phyloP scores from a whole-genome alignment of 768 basidiomycete genomes.

The Phylloporus rhodoxanthus region DNA sequence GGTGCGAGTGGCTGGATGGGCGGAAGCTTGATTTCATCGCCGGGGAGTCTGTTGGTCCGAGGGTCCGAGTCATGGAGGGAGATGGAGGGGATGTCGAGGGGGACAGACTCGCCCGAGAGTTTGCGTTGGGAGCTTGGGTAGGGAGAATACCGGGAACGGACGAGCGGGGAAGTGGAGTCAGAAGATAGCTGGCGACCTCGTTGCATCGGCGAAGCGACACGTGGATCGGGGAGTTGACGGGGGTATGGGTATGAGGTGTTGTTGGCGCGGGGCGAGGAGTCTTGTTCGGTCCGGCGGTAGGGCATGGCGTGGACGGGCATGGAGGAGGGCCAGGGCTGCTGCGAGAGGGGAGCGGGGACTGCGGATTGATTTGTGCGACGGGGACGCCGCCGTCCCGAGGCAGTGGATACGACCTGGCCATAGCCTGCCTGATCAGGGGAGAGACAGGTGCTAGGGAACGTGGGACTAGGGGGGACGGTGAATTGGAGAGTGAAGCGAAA shows the following conservation, averaged over 20 bases:
- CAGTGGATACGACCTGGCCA: slow-evolving; percentile 69
- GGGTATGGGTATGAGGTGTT: slow-evolving; percentile 26
- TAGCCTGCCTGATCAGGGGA: slow-evolving; percentile 83
- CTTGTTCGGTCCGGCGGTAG: slow-evolving; percentile 24
- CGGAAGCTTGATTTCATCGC: slow-evolving; percentile 37
- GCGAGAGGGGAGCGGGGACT: slow-evolving; percentile 28
- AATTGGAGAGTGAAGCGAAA: slow-evolving; percentile 4
- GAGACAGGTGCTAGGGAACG: slow-evolving; percentile 77
- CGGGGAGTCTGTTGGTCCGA: slow-evolving; percentile 21
- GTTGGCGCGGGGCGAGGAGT: slow-evolving; percentile 23
- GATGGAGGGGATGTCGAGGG: slow-evolving; percentile 34
- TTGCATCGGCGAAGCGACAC: slow-evolving; percentile 28
- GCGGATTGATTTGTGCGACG: slow-evolving; percentile 46
- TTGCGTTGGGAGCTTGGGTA: slow-evolving; percentile 36
- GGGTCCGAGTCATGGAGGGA: slow-evolving; percentile 32
- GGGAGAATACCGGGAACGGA: slow-evolving; percentile 39
- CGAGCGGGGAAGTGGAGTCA: slow-evolving; percentile 21
- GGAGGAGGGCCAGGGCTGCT: slow-evolving; percentile 42
- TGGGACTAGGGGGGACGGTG: slow-evolving; percentile 49
- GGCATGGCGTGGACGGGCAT: slow-evolving; percentile 30
- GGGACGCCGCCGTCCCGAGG: slow-evolving; percentile 54
- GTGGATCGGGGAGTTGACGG: slow-evolving; percentile 26
- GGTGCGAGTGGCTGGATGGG: slow-evolving; percentile 36
- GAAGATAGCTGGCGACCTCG: slow-evolving; percentile 25
- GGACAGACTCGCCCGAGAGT: slow-evolving; percentile 23